phyloP scores from a whole-genome alignment of 345 rosid genomes.

The Mercurialis annua region DNA sequence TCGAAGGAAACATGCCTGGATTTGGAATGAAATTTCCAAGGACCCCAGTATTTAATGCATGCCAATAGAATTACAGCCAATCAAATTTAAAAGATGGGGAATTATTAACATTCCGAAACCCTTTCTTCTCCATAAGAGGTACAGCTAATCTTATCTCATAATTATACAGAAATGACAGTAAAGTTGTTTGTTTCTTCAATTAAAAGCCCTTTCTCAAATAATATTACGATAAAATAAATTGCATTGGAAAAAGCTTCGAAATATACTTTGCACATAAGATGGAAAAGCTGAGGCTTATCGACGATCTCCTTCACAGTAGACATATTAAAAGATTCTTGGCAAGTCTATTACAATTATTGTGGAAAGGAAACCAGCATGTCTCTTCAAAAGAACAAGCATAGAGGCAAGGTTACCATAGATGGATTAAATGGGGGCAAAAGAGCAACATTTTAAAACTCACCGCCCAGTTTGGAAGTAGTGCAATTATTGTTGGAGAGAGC shows the following conservation, averaged over 20 bases:
- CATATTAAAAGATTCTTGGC: not conserved
- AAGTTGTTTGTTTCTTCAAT: not conserved
- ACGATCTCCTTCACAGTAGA: not conserved
- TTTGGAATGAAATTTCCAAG: not conserved
- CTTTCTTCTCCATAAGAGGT: not conserved
- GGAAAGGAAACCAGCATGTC: not conserved
- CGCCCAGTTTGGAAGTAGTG: conserved; percentile 96
- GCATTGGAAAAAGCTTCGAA: not conserved
- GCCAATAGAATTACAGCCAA: not conserved
- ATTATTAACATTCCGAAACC: not conserved
- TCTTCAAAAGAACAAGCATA: not conserved
- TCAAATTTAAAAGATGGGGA: not conserved
- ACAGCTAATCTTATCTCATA: not conserved
- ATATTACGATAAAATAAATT: not conserved
- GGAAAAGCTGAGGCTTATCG: not conserved
- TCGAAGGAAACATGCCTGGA: not conserved
- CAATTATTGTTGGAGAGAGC: conserved; percentile 88
- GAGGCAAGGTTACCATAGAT: not conserved
- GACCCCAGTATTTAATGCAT: not conserved
- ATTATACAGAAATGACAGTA: not conserved
- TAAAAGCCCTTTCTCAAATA: not conserved
- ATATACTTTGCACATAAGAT: conserved; percentile 5
- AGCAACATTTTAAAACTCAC: conserved; percentile 44
- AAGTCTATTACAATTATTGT: not conserved
- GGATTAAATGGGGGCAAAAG: not conserved